phyloP scores from a whole-genome alignment of 768 basidiomycete genomes.

The Calvatia gigantea region DNA sequence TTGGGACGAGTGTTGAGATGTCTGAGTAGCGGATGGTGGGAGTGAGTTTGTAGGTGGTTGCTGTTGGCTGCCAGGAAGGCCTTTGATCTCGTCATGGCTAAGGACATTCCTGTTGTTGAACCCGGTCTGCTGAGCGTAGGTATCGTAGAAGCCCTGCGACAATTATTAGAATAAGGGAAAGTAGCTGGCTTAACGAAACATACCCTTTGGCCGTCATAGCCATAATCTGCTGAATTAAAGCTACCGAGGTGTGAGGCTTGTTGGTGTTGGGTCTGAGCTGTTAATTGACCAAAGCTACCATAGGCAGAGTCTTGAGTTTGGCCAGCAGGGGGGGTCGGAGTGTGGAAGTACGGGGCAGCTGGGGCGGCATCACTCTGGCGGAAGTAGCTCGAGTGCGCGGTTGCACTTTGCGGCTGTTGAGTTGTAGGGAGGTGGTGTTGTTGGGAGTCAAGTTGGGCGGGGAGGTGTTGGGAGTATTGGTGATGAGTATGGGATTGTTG shows the following conservation, averaged over 20 bases:
- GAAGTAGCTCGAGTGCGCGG: conserved; percentile 60
- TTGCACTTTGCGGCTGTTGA: conserved; percentile 38
- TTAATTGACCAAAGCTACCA: conserved; percentile 63
- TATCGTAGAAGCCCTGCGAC: conserved; percentile 71
- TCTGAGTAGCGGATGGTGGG: conserved; percentile 50
- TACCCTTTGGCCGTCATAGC: conserved; percentile 70
- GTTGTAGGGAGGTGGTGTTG: conserved; percentile 31
- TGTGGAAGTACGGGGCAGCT: conserved; percentile 65
- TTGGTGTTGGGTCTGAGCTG: conserved; percentile 54
- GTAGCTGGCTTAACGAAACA: conserved; percentile 19
- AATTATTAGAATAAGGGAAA: conserved; percentile 19
- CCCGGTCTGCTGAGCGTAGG: conserved; percentile 58
- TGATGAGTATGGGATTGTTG: conserved; percentile 45
- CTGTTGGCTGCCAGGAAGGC: conserved; percentile 57
- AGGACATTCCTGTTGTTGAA: conserved; percentile 66
- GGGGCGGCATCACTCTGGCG: conserved; percentile 54
- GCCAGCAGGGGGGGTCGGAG: conserved; percentile 68
- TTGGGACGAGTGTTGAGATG: conserved; percentile 54
- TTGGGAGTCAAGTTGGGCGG: conserved; percentile 41
- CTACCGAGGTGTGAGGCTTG: conserved; percentile 51
- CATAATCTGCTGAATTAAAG: conserved; percentile 66
- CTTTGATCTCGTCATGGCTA: conserved; percentile 75
- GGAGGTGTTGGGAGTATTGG: conserved; percentile 65
- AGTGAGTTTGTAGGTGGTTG: conserved; percentile 42
- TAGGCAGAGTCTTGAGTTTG: conserved; percentile 64